Evolutionary conservation across 352 stramenopile species (phyloP).

Genomic region (Blastocystis sp.): DNA sequence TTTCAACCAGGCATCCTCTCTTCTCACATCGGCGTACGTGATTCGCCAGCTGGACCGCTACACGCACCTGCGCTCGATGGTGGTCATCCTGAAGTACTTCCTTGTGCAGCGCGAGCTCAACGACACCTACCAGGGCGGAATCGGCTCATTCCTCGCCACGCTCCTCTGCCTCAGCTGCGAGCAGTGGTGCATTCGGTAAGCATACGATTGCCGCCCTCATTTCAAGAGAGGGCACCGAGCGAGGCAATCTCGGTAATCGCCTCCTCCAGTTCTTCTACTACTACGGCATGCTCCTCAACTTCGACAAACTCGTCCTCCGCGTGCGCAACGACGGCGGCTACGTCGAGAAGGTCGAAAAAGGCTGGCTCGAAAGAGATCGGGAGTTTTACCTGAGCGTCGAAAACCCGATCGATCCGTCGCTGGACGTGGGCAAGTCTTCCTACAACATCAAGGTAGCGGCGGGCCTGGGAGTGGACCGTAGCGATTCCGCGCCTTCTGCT

Average conservation of each 20-base stretch:
- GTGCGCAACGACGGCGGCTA: constrained; percentile 54
- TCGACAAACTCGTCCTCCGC: constrained; percentile 47
- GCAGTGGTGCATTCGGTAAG: constrained; percentile 56
- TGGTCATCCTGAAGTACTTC: constrained; percentile 63
- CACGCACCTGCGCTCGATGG: constrained; percentile 23
- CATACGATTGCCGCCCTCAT: not conserved
- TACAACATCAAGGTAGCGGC: constrained; percentile 40
- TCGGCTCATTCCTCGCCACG: constrained; percentile 64
- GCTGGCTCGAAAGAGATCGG: not conserved
- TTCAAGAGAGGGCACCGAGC: constrained; percentile 54
- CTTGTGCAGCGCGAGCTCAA: constrained; percentile 60
- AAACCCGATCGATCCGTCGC: constrained; percentile 64
- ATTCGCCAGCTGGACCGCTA: constrained; percentile 54
- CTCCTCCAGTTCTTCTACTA: constrained; percentile 67
- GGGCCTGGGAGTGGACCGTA: not conserved
- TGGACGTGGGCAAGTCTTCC: constrained; percentile 65
- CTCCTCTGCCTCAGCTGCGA: constrained; percentile 56
- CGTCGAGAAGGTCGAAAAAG: constrained; percentile 36
- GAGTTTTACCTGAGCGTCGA: constrained; percentile 35
- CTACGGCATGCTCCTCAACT: constrained; percentile 54
- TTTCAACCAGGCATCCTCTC: constrained; percentile 64
- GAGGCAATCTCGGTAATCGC: constrained; percentile 36
- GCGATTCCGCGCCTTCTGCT: constrained; percentile 50
- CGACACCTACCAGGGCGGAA: constrained; percentile 63
- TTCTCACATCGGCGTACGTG: constrained; percentile 61